Base-by-base conservation (phyloP, 202 grass and related monocot species). In the Setaria italica region DNA sequence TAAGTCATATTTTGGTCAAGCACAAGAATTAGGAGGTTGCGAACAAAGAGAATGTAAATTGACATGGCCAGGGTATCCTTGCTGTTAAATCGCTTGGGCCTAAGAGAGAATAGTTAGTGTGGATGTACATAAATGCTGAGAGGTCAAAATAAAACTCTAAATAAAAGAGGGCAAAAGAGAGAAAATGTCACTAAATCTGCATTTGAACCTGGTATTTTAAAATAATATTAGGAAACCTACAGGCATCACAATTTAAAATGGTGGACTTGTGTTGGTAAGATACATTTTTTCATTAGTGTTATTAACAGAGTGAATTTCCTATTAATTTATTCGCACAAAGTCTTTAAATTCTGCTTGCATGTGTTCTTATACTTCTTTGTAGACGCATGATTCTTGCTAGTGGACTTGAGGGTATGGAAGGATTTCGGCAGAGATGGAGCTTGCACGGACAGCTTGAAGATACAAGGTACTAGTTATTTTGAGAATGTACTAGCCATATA, bases 321-420 rank as follows among this genome's bases (percentile, higher is more conserved):
- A 56, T 74, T 62, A 65, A 69, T 63, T 70, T 21, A 69, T 57
- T 41, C 34, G 62, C 17, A 37, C 4, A 21, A 43, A 21, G 14
- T 84, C 10, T 63, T 77, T 42, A 9, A 47, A 12, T 70, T 88
- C 46, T 82, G 9, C 5, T 73, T 83, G 12, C 32, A 49, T 82
- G n/a, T 63, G 56, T 4, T 80, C 30, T 74, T 88, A 41, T 82
- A 42, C 12, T 66, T 53, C 47, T 85, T 74, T 83, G 34, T 84
- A 99, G 97, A 88, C 91, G 83, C 10, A 84, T 99, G 93, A 96
- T 99, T 88, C 93, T 99, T 85, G 93, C 93, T 78, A 94, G 85
- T 90, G 97, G 97, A 87, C 80, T 94, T 68, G 80, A 79, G 78
- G 93, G 97, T 53, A 93, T 95, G 94, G 94, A 95, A 74, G 94